These are phyloP conservation scores for Cordyceps cicadae DNA, from an alignment of 2,329 filamentous ascomycete genomes.

Conservation along the genomic window DNA sequence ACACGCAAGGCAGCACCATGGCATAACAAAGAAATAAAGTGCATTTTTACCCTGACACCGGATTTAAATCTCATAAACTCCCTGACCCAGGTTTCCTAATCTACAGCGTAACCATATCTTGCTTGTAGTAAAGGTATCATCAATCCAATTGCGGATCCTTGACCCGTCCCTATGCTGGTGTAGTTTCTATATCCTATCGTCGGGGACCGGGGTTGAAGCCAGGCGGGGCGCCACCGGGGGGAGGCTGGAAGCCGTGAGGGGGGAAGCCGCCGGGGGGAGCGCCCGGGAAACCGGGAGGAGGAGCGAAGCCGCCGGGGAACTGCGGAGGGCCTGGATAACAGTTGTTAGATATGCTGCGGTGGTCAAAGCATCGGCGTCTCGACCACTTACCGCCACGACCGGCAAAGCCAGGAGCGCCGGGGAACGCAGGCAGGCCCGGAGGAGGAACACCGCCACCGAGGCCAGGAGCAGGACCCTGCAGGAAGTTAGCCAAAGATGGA, in stretches of 20 bases:
- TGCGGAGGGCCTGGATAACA: constrained; percentile 34
- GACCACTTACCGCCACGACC: constrained; percentile 46
- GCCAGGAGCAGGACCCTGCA: constrained; percentile 70
- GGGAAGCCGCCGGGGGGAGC: constrained; percentile 33
- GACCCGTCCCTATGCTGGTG: constrained; percentile 19
- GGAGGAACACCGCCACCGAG: constrained; percentile 59
- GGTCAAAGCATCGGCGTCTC: constrained; percentile 7
- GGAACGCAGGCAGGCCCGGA: constrained; percentile 46
- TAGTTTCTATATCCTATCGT: constrained; percentile 33
- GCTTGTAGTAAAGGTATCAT: constrained; percentile 19
- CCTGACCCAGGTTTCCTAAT: constrained; percentile 10
- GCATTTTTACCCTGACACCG: constrained; percentile 12
- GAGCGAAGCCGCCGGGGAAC: constrained; percentile 41
- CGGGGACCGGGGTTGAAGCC: constrained; percentile 70
- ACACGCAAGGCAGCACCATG: not conserved
- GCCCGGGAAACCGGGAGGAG: constrained; percentile 34
- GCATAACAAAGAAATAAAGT: constrained; percentile 8
- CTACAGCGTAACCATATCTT: constrained; percentile 17
- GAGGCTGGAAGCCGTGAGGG: constrained; percentile 45
- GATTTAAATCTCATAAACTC: constrained; percentile 14
- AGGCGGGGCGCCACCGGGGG: constrained; percentile 48
- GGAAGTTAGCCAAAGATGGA: constrained; percentile 16
- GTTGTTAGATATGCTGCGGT: constrained; percentile 23
- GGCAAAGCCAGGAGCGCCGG: constrained; percentile 41
- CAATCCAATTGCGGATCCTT: constrained; percentile 17